These are phyloP conservation scores for Pseudogymnoascus sp. DNA, from an alignment of 2,329 filamentous ascomycete species.

Conservation along the genomic window DNA sequence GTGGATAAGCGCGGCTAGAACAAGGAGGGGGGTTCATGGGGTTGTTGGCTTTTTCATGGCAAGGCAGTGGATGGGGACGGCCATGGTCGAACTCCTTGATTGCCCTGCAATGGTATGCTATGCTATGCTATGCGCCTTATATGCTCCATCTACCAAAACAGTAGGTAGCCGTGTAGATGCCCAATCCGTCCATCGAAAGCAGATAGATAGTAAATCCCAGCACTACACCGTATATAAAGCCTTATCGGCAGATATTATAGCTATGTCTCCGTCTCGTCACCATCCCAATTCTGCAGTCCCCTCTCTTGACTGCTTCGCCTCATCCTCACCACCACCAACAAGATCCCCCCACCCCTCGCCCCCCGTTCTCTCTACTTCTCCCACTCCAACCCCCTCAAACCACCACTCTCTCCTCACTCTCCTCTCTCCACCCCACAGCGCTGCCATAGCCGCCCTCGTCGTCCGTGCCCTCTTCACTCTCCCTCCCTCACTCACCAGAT, in stretches of 20 bases:
- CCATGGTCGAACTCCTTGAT: background rate
- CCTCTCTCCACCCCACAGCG: conserved; percentile 65
- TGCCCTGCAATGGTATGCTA: background rate
- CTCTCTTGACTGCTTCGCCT: background rate
- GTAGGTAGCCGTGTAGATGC: background rate
- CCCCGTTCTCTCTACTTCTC: background rate
- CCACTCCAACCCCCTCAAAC: conserved; percentile 45
- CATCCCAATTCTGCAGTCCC: background rate
- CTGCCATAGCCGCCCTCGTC: conserved; percentile 67
- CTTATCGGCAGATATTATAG: background rate
- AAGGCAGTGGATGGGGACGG: background rate
- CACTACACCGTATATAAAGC: background rate
- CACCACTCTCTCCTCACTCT: conserved; percentile 63
- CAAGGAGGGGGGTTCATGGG: too few relatives aligned
- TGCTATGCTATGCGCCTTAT: background rate
- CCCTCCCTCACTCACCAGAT: conserved; percentile 52
- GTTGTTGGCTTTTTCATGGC: background rate
- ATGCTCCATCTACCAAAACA: background rate
- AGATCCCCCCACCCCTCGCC: background rate
- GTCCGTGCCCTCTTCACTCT: conserved; percentile 55
- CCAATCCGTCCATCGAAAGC: background rate
- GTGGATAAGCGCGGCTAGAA: background rate
- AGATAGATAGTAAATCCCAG: background rate
- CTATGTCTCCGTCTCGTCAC: background rate
- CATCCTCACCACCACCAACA: background rate